Evolutionary conservation across 495 filamentous ascomycete genomes (phyloP), one percentile per base, ranked within the genome.

Genomic region (Niebla homalea): DNA sequence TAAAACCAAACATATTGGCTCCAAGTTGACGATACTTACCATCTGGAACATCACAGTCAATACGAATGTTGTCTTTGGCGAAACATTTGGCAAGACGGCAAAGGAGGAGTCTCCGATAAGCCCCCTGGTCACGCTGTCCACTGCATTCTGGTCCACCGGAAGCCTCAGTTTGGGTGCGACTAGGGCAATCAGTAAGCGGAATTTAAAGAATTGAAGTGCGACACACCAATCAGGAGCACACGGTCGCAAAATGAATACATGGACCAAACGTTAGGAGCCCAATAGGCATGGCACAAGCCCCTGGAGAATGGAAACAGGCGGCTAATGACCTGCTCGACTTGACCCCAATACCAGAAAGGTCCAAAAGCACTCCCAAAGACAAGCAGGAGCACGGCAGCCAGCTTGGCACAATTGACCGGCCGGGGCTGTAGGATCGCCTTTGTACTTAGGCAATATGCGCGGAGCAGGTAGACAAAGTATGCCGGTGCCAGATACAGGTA

Each of bases 221-320:
- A 68, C 78, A 59, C 68, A 92, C 87, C 62, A 64, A 74, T 77
- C 56, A 98, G 94, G 53, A 97, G 61, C 25, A 84, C 67, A 44
- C 92, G 73, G 57, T 98, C 92, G 0, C 75, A 64, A 58, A 98
- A 94, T 0, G 92, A 95, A 63, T 98, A 98, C 69, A 98, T 77
- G 0, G 92, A 89, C 92, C 92, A 98, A 10, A 95, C 70, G 57
- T 98, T 98, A 1, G 92, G 89, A 2, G 92, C 92, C 92, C 92
- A 98, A 64, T 98, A 98, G 0, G 92, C 92, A 69, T 98, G 92
- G 61, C 89, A 95, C 26, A 98, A 65, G 0, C 92, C 92, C 46
- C 92, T 70, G 1, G 88, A 90, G 63, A 98, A 98, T 4, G 92
- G 92, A 56, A 98, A 98, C 2, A 98, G 72, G 45, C 92, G 72